Base-by-base conservation (phyloP, 176 grass and related monocot genomes). In the Aegilops speltoides region DNA sequence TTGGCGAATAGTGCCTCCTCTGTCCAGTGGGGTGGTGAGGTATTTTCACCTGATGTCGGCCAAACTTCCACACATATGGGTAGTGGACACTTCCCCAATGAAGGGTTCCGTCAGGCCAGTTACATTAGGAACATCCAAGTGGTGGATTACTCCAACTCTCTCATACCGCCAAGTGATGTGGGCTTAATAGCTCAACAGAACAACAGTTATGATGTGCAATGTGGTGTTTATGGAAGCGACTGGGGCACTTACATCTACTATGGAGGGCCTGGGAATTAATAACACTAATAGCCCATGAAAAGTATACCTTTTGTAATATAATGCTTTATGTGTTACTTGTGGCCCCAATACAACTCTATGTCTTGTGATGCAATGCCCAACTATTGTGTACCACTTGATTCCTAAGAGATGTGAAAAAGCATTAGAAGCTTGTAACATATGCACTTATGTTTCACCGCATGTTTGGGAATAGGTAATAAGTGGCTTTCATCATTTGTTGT, bases 11-110 rank as follows among this genome's bases (percentile, higher is more conserved):
- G 86, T 78, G 90, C 90, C 48, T 91, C 95, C 36, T 83, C 90
- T 86, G 85, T 97, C 23, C 65, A 81, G 86, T 97, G 94, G 94
- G 92, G 92, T 2, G 88, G 90, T 1, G 94, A 97, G 78, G 92
- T 97, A 24, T 94, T 57, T 92, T 92, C 88, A 87, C 86, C 88
- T 2, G 94, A 93, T 8, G 91, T 70, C 9, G 87, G 80, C 32
- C 94, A 97, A 92, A 97, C 94, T 36, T 80, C 87, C 19, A 97
- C 94, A 0, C 89, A 90, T 7, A 97, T 94, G 94, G 94, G 94
- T 17, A 93, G 91, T 36, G 94, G 94, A 14, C 91, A 90, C 63
- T 97, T 97, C 46, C 94, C 94, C 0, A 85, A 92, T 33, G 94
- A 97, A 91, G 91, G 94, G 2, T 88, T 92, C 22, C 80, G 86